Base-by-base conservation (phyloP, 2,329 filamentous ascomycete species). In the Fusarium sacchari region DNA sequence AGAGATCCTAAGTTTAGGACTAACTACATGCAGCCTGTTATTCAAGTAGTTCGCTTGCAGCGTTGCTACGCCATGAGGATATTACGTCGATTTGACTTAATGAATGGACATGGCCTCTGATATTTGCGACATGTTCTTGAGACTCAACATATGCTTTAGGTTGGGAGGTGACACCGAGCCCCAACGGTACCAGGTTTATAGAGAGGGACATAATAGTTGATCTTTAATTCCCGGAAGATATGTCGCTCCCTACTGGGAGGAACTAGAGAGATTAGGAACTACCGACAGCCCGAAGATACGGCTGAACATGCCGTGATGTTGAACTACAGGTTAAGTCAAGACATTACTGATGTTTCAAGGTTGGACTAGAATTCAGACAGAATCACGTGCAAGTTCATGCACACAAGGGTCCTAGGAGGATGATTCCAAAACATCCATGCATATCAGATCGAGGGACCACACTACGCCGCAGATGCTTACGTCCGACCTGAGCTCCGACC, bases 391-490 rank as follows among this genome's bases (percentile, higher is more conserved):
- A 50, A 59, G 44, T 18, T 49, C 32, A 59, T 24, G 30, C 44
- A 14, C 36, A 50, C 55, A 58, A 22, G 56, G 56, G 42, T 59
- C 56, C 28, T 11, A n/a, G n/a, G n/a, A n/a, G 22, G 42, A 50
- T 59, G 56, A 59, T 59, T 59, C 42, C 56, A 59, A 59, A 57
- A 59, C 20, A 36, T 36, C 40, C 56, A 36, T 28, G 56, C 56
- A 50, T 59, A 50, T 50, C 55, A 59, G 42, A 59, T 59, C 56
- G 32, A 49, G 43, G 55, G 24, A 26, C 49, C 49, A 34, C 30
- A 36, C 30, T 26, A 49, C 55, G 39, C 55, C 40, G 55, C 32
- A 37, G 20, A 37, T 50, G 32, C 56, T 59, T 36, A 50, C 20
- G 34, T 37, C 40, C 40, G 43, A 37, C 28, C 40, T 22, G 40